Conservation (phyloP, 2,329 filamentous ascomycete genomes). For the Sclerotinia trifoliorum region DNA sequence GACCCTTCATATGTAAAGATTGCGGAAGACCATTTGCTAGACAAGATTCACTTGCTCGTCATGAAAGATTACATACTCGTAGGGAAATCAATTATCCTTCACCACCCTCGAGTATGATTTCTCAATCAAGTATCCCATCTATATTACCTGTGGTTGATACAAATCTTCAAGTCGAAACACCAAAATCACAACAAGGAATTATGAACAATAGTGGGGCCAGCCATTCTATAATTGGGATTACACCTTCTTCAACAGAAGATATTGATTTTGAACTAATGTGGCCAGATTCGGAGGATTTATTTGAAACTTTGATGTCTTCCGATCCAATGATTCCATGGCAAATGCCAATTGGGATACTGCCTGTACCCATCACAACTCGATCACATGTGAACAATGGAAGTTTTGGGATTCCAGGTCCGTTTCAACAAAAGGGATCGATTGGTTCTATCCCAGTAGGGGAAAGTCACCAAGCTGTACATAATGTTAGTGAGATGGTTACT, state of each 20-base stretch:
- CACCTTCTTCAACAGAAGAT: constrained; percentile 21
- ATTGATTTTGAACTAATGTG: constrained; percentile 45
- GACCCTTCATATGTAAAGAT: constrained; percentile 44
- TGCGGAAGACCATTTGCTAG: constrained; percentile 45
- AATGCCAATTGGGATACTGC: constrained; percentile 45
- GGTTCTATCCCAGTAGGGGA: constrained; percentile 44
- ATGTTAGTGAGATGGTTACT: constrained; percentile 47
- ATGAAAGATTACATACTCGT: constrained; percentile 45
- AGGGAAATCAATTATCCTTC: constrained; percentile 29
- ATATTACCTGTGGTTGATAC: constrained; percentile 18
- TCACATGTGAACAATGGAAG: constrained; percentile 30
- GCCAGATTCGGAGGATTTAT: constrained; percentile 47
- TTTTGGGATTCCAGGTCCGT: constrained; percentile 42
- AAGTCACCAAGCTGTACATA: constrained; percentile 46
- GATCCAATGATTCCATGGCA: constrained; percentile 45
- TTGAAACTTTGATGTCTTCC: constrained; percentile 46
- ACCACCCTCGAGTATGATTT: constrained; percentile 24
- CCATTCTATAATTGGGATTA: constrained; percentile 15
- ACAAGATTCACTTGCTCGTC: constrained; percentile 46
- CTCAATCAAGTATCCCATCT: constrained; percentile 17
- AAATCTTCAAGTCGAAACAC: constrained; percentile 7
- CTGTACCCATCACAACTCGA: constrained; percentile 43
- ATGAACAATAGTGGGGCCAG: not conserved
- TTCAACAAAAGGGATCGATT: constrained; percentile 43
- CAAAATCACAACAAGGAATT: constrained; percentile 8